Percentiles rank a stretch among this genome's conserved stretches.
These are phyloP conservation scores for Solanum microdontum DNA, from an alignment of 257 asterid species.

Conservation along the genomic window DNA sequence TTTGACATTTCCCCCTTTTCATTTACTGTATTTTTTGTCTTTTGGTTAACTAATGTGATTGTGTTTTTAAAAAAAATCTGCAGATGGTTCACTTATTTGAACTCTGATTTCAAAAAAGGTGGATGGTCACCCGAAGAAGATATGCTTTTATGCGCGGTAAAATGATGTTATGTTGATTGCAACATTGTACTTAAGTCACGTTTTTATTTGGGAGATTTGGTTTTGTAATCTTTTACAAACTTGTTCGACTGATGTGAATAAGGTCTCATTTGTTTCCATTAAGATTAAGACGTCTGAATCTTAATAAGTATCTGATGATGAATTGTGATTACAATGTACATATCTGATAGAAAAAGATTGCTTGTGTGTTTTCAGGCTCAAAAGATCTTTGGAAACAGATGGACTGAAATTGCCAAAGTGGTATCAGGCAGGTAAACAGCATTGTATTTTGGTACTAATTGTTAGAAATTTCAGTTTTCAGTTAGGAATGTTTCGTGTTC, in stretches of 20 bases:
- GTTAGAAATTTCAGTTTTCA: background rate
- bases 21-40: background rate
- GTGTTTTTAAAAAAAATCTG: background rate
- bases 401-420: constrained; percentile 99
- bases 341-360: background rate
- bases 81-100: constrained; percentile 96
- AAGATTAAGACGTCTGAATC: background rate
- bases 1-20: background rate
- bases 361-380: constrained; percentile 51
- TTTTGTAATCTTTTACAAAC: background rate
- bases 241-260: no score
- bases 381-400: constrained; percentile 81
- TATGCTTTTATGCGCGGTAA: constrained; percentile 86
- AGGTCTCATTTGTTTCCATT: background rate
- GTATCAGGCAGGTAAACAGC: constrained; percentile 88
- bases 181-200: background rate
- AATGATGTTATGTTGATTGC: background rate
- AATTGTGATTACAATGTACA: background rate
- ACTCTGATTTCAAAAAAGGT: constrained; percentile 94
- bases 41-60: background rate
- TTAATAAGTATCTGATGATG: background rate
- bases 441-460: background rate
- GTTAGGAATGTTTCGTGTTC: background rate
- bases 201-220: background rate
- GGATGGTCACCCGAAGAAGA: constrained; percentile 99